These are phyloP conservation scores for Boletus mariae DNA, from an alignment of 1,284 basidiomycete genomes.

Conservation along the genomic window DNA sequence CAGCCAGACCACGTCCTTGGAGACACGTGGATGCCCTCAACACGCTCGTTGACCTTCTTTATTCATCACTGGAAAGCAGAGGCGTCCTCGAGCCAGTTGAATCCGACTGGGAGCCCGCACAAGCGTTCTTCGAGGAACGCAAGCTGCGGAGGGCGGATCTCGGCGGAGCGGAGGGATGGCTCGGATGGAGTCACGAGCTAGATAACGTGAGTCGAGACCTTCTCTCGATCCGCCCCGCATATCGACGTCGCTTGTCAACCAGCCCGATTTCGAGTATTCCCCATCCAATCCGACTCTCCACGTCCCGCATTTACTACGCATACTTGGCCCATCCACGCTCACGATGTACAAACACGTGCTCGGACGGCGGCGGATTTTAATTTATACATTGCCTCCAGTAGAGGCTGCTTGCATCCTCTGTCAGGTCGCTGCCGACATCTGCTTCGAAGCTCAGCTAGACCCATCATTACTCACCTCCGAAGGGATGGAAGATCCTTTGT, in stretches of 20 bases:
- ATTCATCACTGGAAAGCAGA: constrained; percentile 47
- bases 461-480: constrained; percentile 18
- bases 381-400: constrained; percentile 74
- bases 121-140: constrained; percentile 61
- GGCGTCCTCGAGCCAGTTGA: constrained; percentile 49
- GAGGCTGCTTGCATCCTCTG: constrained; percentile 75
- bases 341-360: constrained; percentile 77
- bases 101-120: constrained; percentile 60
- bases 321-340: constrained; percentile 70
- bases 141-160: constrained; percentile 45
- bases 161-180: constrained; percentile 55
- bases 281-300: constrained; percentile 41
- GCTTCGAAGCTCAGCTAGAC: constrained; percentile 54
- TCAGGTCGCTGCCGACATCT: constrained; percentile 68
- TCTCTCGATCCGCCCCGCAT: not conserved
- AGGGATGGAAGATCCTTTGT: constrained; percentile 22
- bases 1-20: constrained; percentile 66
- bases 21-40: constrained; percentile 61
- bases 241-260: not conserved
- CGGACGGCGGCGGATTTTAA: constrained; percentile 63
- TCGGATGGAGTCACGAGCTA: constrained; percentile 62
- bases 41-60: constrained; percentile 52
- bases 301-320: constrained; percentile 50
- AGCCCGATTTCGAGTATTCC: constrained; percentile 36
- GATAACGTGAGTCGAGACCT: constrained; percentile 40